phyloP scores from a whole-genome alignment of 495 filamentous ascomycete species.

The Penicillium macrosclerotiorum region DNA sequence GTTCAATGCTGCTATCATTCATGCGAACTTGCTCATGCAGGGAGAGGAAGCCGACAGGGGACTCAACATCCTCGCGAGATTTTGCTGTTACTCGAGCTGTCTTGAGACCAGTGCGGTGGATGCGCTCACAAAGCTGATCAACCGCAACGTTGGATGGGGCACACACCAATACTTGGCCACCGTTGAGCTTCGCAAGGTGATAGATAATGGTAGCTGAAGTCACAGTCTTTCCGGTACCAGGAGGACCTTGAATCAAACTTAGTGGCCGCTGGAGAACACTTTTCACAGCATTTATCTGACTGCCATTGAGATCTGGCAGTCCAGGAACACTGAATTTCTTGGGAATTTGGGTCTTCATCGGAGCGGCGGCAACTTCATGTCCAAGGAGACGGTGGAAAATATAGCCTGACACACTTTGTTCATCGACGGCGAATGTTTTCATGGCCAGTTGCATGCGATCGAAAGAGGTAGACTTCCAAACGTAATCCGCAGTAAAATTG shows the following conservation, averaged over 20 bases:
- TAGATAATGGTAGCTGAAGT: slow-evolving; percentile 99
- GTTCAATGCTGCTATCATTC: slow-evolving; percentile 92
- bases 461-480: slow-evolving; percentile 99
- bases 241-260: slow-evolving; percentile 94
- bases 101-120: slow-evolving; percentile 91
- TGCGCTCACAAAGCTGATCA: slow-evolving; percentile 96
- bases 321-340: slow-evolving; percentile 97
- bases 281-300: slow-evolving; percentile 96
- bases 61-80: slow-evolving; percentile 97
- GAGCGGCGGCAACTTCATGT: slow-evolving; percentile 91
- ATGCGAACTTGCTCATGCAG: slow-evolving; percentile 96
- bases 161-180: slow-evolving; percentile 92
- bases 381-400: slow-evolving; percentile 97
- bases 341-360: slow-evolving; percentile 95
- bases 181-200: slow-evolving; percentile 92
- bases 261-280: slow-evolving; percentile 90
- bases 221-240: slow-evolving; percentile 97
- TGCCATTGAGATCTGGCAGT: slow-evolving; percentile 90
- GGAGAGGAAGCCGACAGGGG: slow-evolving; percentile 89
- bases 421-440: slow-evolving; percentile 98
- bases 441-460: slow-evolving; percentile 99
- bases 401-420: slow-evolving; percentile 97
- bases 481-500: slow-evolving; percentile 97
- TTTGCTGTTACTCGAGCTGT: slow-evolving; percentile 98
- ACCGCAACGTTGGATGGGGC: slow-evolving; percentile 98